Percentiles rank a stretch among this genome's conserved stretches.
phyloP scores from a whole-genome alignment of 495 filamentous ascomycete genomes.

The Beverwykella pulmonaria region DNA sequence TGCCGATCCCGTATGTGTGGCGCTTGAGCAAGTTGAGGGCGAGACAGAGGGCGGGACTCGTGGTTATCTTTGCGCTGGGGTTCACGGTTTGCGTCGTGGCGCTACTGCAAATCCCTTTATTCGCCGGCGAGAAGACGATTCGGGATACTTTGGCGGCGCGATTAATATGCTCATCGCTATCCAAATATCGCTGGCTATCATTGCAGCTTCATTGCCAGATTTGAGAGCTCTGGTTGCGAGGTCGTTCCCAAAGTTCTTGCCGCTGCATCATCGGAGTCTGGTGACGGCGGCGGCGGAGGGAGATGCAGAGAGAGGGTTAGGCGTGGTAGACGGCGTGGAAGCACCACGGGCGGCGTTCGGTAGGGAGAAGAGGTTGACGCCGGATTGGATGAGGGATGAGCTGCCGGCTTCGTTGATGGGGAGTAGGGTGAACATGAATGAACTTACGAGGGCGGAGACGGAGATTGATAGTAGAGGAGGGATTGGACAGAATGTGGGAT shows the following conservation, averaged over 20 bases:
- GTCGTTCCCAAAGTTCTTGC: slow-evolving; percentile 21
- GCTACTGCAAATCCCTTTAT: slow-evolving; percentile 29
- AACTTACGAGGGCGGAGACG: background rate
- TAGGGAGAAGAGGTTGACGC: slow-evolving; percentile 1
- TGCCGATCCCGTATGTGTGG: slow-evolving; percentile 31
- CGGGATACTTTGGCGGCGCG: slow-evolving; percentile 25
- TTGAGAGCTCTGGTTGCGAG: slow-evolving; percentile 24
- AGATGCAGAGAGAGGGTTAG: slow-evolving; percentile 5
- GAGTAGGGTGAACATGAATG: slow-evolving; percentile 3
- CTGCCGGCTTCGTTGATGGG: slow-evolving; percentile 8
- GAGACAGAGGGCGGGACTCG: slow-evolving; percentile 11
- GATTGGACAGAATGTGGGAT: too few species aligned
- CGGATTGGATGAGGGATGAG: slow-evolving; percentile 25
- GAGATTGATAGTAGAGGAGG: background rate
- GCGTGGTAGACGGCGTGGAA: background rate
- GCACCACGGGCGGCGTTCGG: background rate
- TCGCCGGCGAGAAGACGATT: background rate
- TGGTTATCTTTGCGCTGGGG: slow-evolving; percentile 26
- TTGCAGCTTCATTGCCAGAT: slow-evolving; percentile 29
- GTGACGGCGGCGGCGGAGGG: background rate
- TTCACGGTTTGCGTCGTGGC: slow-evolving; percentile 28
- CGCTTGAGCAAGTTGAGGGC: slow-evolving; percentile 3
- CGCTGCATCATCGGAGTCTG: slow-evolving; percentile 27
- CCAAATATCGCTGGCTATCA: slow-evolving; percentile 24
- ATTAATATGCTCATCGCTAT: slow-evolving; percentile 30